phyloP scores from a whole-genome alignment of 306 rosid genomes.

The Crotalaria pallida region DNA sequence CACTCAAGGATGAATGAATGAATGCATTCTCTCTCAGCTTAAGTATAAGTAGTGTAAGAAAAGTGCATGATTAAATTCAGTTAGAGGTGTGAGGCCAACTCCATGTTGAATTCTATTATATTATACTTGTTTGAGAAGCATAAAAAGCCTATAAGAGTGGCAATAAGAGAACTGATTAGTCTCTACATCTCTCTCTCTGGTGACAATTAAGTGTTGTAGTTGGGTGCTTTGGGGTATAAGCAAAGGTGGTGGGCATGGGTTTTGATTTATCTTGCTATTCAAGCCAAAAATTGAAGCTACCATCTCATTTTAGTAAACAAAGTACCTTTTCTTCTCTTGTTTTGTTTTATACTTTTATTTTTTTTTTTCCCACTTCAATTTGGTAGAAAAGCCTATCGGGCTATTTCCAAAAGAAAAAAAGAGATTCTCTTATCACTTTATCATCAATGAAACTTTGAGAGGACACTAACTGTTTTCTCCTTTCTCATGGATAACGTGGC shows the following conservation, averaged over 20 bases:
- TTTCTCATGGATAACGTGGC: constrained; percentile 26
- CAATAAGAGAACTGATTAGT: constrained; percentile 22
- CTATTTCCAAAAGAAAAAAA: constrained; percentile 26
- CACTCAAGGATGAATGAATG: constrained; percentile 20
- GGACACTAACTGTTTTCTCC: constrained; percentile 56
- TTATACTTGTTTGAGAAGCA: constrained; percentile 85
- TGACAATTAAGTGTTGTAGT: constrained; percentile 67
- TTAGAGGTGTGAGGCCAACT: constrained; percentile 60
- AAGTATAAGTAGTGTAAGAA: constrained; percentile 41
- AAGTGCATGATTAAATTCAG: constrained; percentile 65
- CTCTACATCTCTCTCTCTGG: constrained; percentile 21
- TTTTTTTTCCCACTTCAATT: constrained; percentile 21
- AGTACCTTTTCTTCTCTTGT: not conserved
- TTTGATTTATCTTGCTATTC: constrained; percentile 71
- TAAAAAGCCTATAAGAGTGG: constrained; percentile 38
- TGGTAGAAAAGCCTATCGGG: constrained; percentile 43
- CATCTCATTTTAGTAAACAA: constrained; percentile 30
- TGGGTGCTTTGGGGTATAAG: constrained; percentile 94
- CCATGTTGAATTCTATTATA: constrained; percentile 36
- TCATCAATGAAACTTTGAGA: constrained; percentile 61
- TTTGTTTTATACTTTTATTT: not conserved
- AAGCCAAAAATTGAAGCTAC: constrained; percentile 49
- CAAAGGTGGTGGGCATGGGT: constrained; percentile 77
- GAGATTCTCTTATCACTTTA: constrained; percentile 33
- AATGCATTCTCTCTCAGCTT: too few species aligned